Conservation (phyloP, 164 flowering plant genomes). For the Tetracentron sinense region DNA sequence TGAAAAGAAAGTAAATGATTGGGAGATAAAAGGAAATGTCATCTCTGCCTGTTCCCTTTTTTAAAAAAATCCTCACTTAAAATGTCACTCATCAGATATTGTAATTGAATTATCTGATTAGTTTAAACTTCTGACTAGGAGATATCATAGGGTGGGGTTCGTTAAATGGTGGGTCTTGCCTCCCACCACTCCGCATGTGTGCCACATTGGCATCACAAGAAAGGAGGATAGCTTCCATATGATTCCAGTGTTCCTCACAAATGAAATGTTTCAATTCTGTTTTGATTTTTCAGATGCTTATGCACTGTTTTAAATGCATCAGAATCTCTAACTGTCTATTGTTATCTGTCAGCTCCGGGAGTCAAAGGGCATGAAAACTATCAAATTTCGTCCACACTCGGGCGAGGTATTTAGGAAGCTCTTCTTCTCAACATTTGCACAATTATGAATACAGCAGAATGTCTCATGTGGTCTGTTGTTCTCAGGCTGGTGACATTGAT, state of each 20-base stretch:
- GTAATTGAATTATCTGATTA: no score
- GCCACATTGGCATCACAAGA: background rate
- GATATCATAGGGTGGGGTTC: background rate
- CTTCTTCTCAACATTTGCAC: background rate
- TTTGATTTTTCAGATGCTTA: background rate
- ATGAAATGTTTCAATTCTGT: background rate
- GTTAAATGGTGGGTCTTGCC: background rate
- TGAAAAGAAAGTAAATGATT: background rate
- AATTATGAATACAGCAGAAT: background rate
- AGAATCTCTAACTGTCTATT: background rate
- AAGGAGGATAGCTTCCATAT: background rate
- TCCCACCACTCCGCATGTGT: background rate
- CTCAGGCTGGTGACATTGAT: conserved; percentile 96
- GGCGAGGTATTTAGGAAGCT: conserved; percentile 68
- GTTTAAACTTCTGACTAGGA: background rate
- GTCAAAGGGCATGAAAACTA: conserved; percentile 93
- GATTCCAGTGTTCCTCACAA: background rate
- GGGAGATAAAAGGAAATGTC: background rate
- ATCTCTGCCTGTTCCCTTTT: background rate
- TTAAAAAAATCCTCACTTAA: no score
- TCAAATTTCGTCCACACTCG: conserved; percentile 91
- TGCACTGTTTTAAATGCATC: background rate
- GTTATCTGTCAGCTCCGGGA: conserved; percentile 68
- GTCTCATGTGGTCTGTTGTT: conserved; percentile 17
- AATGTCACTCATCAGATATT: no score